A percentile compares a stretch with the other conserved stretches of the same genome.
These are phyloP conservation scores for Phytophthora quininea DNA, from an alignment of 352 stramenopile species.

Conservation along the genomic window DNA sequence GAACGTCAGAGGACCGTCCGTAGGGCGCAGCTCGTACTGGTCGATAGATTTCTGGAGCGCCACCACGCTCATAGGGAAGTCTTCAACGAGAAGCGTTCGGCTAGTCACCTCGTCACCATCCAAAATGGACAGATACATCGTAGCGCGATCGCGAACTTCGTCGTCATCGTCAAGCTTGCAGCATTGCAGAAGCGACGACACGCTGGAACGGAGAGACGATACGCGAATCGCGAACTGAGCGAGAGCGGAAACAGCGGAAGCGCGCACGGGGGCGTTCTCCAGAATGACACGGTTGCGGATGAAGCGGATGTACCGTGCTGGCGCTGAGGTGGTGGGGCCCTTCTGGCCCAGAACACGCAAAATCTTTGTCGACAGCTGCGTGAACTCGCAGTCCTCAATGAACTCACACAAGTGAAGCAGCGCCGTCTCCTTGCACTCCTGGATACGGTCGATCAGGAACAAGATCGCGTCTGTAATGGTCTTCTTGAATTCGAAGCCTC, in stretches of 20 bases:
- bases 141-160: slow-evolving; percentile 95
- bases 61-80: slow-evolving; percentile 78
- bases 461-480: slow-evolving; percentile 98
- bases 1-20: slow-evolving; percentile 81
- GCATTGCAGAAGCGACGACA: slow-evolving; percentile 95
- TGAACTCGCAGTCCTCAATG: slow-evolving; percentile 98
- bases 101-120: slow-evolving; percentile 63
- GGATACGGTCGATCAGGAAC: slow-evolving; percentile 96
- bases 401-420: slow-evolving; percentile 99
- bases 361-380: slow-evolving; percentile 92
- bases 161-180: slow-evolving; percentile 98
- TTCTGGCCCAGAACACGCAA: slow-evolving; percentile 96
- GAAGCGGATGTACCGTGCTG: slow-evolving; percentile 98
- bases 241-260: slow-evolving; percentile 96
- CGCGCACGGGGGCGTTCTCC: slow-evolving; percentile 96
- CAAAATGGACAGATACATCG: slow-evolving; percentile 86
- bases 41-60: slow-evolving; percentile 88
- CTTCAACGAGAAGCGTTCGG: slow-evolving; percentile 64
- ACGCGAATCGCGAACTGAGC: slow-evolving; percentile 96
- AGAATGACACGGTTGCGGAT: slow-evolving; percentile 99
- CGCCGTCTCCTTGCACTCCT: slow-evolving; percentile 96
- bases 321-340: slow-evolving; percentile 93
- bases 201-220: slow-evolving; percentile 91
- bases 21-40: slow-evolving; percentile 83
- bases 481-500: slow-evolving; percentile 99